Percentiles rank a stretch among this genome's conserved stretches.
Conservation (phyloP, 2,329 filamentous ascomycete genomes). For the Cladosporium sp. region DNA sequence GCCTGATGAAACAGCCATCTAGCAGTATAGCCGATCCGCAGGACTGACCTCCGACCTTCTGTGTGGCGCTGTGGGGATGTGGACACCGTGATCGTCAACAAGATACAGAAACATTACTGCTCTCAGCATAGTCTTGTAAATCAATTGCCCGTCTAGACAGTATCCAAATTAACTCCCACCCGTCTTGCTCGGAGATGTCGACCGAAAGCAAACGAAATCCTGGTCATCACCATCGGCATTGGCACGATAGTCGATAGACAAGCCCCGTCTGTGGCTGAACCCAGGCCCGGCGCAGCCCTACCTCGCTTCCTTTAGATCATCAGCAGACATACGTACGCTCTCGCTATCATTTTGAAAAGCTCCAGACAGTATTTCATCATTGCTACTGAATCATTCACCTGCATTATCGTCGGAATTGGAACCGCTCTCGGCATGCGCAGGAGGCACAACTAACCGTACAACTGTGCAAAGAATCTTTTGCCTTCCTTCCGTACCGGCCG, state of each 20-base stretch:
- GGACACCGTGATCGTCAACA: not conserved
- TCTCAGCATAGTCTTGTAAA: not conserved
- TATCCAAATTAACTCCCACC: not conserved
- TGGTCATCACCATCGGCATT: not conserved
- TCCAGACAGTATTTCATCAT: not conserved
- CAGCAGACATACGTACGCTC: not conserved
- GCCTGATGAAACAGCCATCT: not conserved
- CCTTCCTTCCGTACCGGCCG: not conserved
- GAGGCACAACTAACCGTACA: too few species aligned
- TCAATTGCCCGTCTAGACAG: not conserved
- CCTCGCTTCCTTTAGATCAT: not conserved
- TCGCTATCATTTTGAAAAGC: too few species aligned
- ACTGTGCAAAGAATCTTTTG: not conserved
- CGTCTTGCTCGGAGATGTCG: not conserved
- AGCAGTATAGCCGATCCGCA: not conserved
- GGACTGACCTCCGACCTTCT: not conserved
- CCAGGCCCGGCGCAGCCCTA: constrained; percentile 1
- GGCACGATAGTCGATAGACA: not conserved
- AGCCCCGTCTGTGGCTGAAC: not conserved
- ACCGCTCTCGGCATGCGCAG: too few species aligned
- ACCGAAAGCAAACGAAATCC: not conserved
- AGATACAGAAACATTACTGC: not conserved
- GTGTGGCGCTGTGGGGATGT: not conserved
- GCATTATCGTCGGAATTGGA: not conserved
- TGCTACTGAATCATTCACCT: not conserved